phyloP scores from a whole-genome alignment of 176 grass and related monocot genomes.

The Saccharum spontaneum region DNA sequence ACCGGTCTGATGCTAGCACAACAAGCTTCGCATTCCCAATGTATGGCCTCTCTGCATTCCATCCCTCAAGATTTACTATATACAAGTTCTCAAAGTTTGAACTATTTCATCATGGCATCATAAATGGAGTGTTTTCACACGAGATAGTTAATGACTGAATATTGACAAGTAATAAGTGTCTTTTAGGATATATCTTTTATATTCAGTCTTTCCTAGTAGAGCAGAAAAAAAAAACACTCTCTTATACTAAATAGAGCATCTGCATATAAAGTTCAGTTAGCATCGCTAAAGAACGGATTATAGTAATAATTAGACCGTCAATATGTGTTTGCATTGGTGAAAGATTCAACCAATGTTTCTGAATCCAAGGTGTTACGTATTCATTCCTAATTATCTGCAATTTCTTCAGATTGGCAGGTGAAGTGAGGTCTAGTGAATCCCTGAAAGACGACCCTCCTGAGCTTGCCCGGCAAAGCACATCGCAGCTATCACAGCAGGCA shows the following conservation, averaged over 20 bases:
- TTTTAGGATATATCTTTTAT: background rate
- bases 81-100: background rate
- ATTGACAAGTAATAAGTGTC: background rate
- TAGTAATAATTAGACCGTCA: background rate
- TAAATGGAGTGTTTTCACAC: background rate
- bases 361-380: background rate
- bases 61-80: background rate
- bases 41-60: constrained; percentile 52
- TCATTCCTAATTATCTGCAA: background rate
- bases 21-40: constrained; percentile 79
- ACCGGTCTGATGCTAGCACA: constrained; percentile 52
- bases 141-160: background rate
- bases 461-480: constrained; percentile 21
- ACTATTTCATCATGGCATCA: background rate
- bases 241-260: background rate
- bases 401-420: constrained; percentile 48
- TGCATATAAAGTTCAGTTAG: background rate
- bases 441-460: constrained; percentile 30
- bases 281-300: background rate
- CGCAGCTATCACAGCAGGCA: background rate
- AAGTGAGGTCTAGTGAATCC: constrained; percentile 11
- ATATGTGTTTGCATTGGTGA: background rate
- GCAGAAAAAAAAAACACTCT: background rate
- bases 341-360: background rate
- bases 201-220: background rate